Percentiles rank a stretch among this genome's conserved stretches.
Conservation (phyloP, 768 basidiomycete genomes). For the Naganishia vishniacii region DNA sequence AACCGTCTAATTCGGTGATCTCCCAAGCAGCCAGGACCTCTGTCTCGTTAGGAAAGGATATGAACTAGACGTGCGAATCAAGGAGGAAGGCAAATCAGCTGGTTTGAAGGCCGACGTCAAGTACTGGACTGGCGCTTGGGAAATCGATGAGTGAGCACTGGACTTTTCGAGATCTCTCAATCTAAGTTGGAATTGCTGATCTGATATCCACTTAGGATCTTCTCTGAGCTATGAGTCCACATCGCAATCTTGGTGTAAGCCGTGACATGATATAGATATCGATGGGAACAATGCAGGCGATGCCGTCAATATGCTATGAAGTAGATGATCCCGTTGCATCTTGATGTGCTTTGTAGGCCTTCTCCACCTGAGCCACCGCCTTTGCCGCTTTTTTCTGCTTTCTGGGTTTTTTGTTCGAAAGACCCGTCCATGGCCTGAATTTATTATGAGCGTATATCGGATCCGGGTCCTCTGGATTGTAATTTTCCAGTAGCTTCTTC, state of each 20-base stretch:
- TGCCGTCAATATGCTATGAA: too few relatives aligned
- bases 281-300: too few relatives aligned
- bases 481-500: slow-evolving; percentile 35
- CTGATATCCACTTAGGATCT: too few relatives aligned
- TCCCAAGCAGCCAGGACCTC: slow-evolving; percentile 62
- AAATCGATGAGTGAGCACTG: slow-evolving; percentile 66
- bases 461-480: slow-evolving; percentile 19
- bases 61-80: slow-evolving; percentile 73
- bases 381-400: slow-evolving; percentile 1
- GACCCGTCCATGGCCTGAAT: slow-evolving; percentile 1
- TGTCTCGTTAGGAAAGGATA: slow-evolving; percentile 72
- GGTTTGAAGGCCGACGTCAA: slow-evolving; percentile 68
- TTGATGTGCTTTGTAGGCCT: background rate
- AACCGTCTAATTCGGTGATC: background rate
- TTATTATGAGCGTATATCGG: slow-evolving; percentile 19
- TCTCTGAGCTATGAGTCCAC: background rate
- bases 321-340: background rate
- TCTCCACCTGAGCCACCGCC: background rate
- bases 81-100: slow-evolving; percentile 59
- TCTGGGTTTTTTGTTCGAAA: background rate
- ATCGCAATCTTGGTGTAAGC: too few relatives aligned
- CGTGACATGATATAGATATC: too few relatives aligned
- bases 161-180: background rate
- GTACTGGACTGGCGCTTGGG: slow-evolving; percentile 94
- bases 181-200: background rate